Evolutionary conservation across 768 basidiomycete species (phyloP).

Genomic region (Leucogyrophana mollusca): DNA sequence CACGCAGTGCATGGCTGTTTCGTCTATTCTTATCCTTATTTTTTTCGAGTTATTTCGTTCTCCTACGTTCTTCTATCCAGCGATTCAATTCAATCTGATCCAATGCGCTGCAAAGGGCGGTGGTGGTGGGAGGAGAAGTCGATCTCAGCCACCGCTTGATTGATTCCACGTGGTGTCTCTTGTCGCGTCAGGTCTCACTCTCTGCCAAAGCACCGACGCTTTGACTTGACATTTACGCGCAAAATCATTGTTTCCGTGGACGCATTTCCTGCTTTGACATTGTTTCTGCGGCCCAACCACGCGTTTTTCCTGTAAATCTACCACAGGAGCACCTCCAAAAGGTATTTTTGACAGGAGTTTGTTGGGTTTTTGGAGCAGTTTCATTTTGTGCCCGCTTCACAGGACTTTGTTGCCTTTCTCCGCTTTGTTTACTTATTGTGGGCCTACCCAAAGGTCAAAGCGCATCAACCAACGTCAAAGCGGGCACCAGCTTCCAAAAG

Average conservation of each 20-base stretch:
- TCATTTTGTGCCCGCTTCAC: conserved; percentile 9
- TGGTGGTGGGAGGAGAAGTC: no score
- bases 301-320: no score
- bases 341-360: not conserved
- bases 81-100: no score
- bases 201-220: not conserved
- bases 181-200: no score
- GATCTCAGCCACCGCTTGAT: no score
- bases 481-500: not conserved
- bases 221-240: not conserved
- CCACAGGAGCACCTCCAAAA: conserved; percentile 6
- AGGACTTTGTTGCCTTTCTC: conserved; percentile 13
- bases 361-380: conserved; percentile 6
- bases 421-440: conserved; percentile 18
- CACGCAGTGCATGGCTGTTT: no score
- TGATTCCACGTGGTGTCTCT: no score
- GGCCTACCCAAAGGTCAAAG: conserved; percentile 10
- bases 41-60: no score
- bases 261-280: conserved; percentile 1
- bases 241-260: conserved; percentile 8
- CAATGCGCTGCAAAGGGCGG: no score
- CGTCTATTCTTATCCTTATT: no score
- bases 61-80: no score
- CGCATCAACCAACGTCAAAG: conserved; percentile 3
- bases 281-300: not conserved